phyloP scores from a whole-genome alignment of 768 basidiomycete species.

The Trametes villosa region DNA sequence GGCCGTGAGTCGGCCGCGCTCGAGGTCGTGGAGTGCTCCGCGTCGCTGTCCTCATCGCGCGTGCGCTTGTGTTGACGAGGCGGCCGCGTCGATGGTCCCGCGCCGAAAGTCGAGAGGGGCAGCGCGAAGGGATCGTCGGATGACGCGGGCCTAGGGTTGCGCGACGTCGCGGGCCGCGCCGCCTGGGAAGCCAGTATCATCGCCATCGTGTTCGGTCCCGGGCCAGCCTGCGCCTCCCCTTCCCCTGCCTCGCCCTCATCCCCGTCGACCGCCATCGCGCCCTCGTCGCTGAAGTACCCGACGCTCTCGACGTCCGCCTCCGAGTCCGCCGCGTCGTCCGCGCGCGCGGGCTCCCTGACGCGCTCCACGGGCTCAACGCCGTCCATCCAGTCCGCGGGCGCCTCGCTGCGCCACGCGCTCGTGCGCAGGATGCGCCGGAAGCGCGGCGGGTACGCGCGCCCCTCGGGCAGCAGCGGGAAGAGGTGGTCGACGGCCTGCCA shows the following conservation, averaged over 20 bases:
- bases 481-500: constrained; percentile 6
- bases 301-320: constrained; percentile 15
- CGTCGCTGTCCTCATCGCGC: neutral
- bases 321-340: constrained; percentile 16
- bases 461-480: constrained; percentile 7
- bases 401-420: constrained; percentile 7
- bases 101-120: neutral
- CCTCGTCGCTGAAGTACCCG: constrained; percentile 5
- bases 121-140: neutral
- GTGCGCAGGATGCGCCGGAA: constrained; percentile 10
- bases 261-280: neutral
- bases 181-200: neutral
- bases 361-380: constrained; percentile 12
- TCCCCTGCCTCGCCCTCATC: neutral
- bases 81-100: neutral
- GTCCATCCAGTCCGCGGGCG: constrained; percentile 10
- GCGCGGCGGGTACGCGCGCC: neutral
- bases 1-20: neutral
- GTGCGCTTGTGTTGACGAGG: neutral
- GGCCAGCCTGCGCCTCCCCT: too few relatives aligned
- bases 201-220: constrained; percentile 1
- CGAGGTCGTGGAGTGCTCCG: constrained; percentile 1
- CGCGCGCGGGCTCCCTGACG: constrained; percentile 8
- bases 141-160: neutral
- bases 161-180: too few relatives aligned